A percentile compares a stretch with the other conserved stretches of the same genome.
phyloP scores from a whole-genome alignment of 2,329 filamentous ascomycete genomes.

The Chrysoporthe deuterocubensis region DNA sequence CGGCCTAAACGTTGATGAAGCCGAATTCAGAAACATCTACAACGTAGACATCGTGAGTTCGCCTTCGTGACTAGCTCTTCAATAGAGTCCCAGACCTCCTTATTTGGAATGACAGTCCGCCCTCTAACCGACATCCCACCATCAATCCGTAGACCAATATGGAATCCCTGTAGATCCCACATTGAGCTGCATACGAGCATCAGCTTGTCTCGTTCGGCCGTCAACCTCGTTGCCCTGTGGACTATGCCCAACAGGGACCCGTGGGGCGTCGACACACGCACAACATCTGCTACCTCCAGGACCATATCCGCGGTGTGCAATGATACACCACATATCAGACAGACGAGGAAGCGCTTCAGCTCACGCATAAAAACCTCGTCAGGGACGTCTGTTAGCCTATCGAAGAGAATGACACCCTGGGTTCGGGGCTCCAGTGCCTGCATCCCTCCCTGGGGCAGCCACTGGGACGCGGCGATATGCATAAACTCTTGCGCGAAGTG shows the following conservation, averaged over 20 bases:
- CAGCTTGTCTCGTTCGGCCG: background rate
- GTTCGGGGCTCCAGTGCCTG: background rate
- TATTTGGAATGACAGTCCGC: background rate
- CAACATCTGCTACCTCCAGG: background rate
- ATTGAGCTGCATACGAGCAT: background rate
- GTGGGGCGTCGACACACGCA: background rate
- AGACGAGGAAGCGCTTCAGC: background rate
- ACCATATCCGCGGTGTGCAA: background rate
- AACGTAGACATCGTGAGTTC: too few species aligned
- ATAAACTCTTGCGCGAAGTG: background rate
- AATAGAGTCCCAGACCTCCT: background rate
- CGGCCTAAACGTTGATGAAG: background rate
- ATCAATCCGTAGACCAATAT: background rate
- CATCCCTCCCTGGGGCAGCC: background rate
- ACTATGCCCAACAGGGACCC: background rate
- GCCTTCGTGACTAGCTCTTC: background rate
- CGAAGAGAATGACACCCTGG: background rate
- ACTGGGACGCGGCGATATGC: background rate
- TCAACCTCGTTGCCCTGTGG: background rate
- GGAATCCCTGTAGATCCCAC: background rate
- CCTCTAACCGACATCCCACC: background rate
- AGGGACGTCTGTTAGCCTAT: background rate
- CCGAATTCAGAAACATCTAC: background rate
- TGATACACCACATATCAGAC: background rate
- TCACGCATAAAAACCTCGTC: background rate